Conservation (phyloP, 768 basidiomycete genomes). For the Neoboletus brunneissimus region DNA sequence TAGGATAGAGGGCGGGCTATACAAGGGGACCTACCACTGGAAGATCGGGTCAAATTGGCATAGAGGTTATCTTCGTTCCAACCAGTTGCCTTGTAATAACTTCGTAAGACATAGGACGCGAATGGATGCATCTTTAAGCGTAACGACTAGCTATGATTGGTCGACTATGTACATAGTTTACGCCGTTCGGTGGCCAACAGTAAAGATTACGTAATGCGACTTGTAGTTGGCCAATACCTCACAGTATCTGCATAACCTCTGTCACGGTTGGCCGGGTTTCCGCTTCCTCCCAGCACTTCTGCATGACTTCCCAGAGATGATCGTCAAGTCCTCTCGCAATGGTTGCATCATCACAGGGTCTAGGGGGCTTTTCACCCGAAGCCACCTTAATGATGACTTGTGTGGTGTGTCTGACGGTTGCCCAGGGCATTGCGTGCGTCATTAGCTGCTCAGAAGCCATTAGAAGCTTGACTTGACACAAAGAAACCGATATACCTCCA, state of each 20-base stretch:
- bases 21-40: slow-evolving; percentile 58
- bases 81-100: slow-evolving; percentile 88
- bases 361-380: slow-evolving; percentile 41
- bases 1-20: slow-evolving; percentile 3
- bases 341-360: slow-evolving; percentile 37
- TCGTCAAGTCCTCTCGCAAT: slow-evolving; percentile 45
- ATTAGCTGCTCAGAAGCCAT: slow-evolving; percentile 38
- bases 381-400: slow-evolving; percentile 48
- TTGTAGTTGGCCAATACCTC: background rate
- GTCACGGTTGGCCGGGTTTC: slow-evolving; percentile 41
- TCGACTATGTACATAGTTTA: too few relatives aligned
- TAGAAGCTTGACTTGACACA: background rate
- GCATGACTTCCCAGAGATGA: slow-evolving; percentile 43
- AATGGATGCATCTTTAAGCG: slow-evolving; percentile 70
- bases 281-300: slow-evolving; percentile 42
- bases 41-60: slow-evolving; percentile 84
- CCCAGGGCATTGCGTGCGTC: slow-evolving; percentile 53
- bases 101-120: slow-evolving; percentile 82
- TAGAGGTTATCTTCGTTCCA: slow-evolving; percentile 98
- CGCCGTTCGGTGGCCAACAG: background rate
- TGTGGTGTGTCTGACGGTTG: slow-evolving; percentile 48
- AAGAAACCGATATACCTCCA: slow-evolving; percentile 40
- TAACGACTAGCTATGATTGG: too few relatives aligned
- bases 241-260: slow-evolving; percentile 29
- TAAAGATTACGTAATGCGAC: slow-evolving; percentile 16